These are phyloP conservation scores for Delitschia confertaspora DNA, from an alignment of 495 filamentous ascomycete species.

Conservation along the genomic window DNA sequence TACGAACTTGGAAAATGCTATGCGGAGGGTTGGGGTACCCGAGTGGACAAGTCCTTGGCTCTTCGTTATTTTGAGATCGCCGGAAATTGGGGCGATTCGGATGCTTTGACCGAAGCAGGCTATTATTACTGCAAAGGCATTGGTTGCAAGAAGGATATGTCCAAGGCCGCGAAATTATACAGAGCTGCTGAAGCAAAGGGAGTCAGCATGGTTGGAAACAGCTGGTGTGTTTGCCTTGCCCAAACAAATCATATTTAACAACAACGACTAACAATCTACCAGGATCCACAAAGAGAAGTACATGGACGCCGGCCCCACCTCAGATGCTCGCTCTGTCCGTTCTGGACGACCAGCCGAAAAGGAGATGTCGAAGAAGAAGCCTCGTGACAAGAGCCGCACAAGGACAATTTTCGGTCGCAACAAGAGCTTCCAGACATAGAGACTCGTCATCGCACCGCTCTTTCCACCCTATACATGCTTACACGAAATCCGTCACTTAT, in stretches of 20 bases:
- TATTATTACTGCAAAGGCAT: constrained; percentile 37
- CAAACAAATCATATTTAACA: not conserved
- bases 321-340: constrained; percentile 34
- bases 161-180: constrained; percentile 87
- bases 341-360: constrained; percentile 25
- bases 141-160: constrained; percentile 86
- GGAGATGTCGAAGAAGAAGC: constrained; percentile 46
- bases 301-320: constrained; percentile 45
- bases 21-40: constrained; percentile 95
- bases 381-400: constrained; percentile 54
- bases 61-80: constrained; percentile 94
- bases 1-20: constrained; percentile 96
- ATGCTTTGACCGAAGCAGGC: constrained; percentile 56
- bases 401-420: constrained; percentile 60
- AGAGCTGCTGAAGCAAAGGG: constrained; percentile 83
- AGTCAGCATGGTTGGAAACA: constrained; percentile 95
- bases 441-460: not conserved
- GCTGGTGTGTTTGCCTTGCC: constrained; percentile 57
- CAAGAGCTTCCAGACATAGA: constrained; percentile 27
- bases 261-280: not conserved
- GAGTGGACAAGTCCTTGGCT: constrained; percentile 81
- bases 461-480: constrained; percentile 11
- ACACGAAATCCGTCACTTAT: constrained; percentile 13
- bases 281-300: constrained; percentile 97
- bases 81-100: constrained; percentile 91